These are phyloP conservation scores for Monilinia aucupariae DNA, from an alignment of 2,329 filamentous ascomycete genomes.

Conservation along the genomic window DNA sequence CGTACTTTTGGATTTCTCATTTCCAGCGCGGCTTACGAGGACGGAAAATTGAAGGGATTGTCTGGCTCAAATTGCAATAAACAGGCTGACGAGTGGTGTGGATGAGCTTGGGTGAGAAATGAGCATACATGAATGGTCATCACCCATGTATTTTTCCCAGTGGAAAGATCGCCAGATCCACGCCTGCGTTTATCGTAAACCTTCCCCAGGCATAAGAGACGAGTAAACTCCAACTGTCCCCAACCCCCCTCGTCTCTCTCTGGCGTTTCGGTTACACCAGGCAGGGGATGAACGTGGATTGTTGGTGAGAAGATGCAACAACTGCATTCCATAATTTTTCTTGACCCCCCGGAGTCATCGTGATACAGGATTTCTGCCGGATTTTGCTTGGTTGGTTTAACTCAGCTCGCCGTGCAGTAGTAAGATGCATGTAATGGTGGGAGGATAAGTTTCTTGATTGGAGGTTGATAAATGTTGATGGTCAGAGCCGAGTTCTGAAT, in stretches of 20 bases:
- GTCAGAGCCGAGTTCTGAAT: constrained; percentile 6
- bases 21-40: constrained; percentile 18
- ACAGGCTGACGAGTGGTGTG: constrained; percentile 8
- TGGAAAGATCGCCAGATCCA: constrained; percentile 13
- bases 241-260: constrained; percentile 6
- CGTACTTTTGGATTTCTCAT: constrained; percentile 11
- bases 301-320: neutral
- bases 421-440: constrained; percentile 17
- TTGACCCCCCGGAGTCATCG: constrained; percentile 1
- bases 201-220: constrained; percentile 1
- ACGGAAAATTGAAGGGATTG: constrained; percentile 9
- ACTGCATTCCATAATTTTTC: constrained; percentile 14
- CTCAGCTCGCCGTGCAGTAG: constrained; percentile 12
- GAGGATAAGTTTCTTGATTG: constrained; percentile 13
- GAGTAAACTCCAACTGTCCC: neutral
- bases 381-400: constrained; percentile 11
- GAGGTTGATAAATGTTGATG: constrained; percentile 5
- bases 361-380: constrained; percentile 12
- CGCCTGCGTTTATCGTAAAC: constrained; percentile 13
- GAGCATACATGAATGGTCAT: constrained; percentile 9
- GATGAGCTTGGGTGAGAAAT: constrained; percentile 2
- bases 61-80: neutral
- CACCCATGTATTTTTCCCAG: constrained; percentile 13
- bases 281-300: constrained; percentile 13
- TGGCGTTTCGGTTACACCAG: constrained; percentile 4